phyloP scores from a whole-genome alignment of 1,284 basidiomycete species.

The Schizophyllum commune region DNA sequence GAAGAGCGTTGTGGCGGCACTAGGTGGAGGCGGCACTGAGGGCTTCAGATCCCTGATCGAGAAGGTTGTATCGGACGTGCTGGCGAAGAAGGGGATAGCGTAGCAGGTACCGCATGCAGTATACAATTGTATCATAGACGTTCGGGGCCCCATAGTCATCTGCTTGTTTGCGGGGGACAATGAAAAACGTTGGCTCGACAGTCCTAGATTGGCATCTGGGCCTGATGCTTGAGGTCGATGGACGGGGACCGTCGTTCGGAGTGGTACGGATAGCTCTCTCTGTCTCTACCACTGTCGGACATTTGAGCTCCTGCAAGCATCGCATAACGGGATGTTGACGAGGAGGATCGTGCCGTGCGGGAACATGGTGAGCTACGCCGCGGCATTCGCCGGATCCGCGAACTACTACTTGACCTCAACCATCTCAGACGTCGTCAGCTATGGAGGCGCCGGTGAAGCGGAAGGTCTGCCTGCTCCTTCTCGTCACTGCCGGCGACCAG shows the following conservation, averaged over 20 bases:
- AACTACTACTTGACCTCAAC: not conserved
- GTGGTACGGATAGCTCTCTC: not conserved
- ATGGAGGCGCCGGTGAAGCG: slow-evolving; percentile 5
- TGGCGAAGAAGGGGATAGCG: slow-evolving; percentile 43
- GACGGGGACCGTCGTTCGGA: not conserved
- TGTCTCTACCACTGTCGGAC: not conserved
- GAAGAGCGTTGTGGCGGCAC: slow-evolving; percentile 71
- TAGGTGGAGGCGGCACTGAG: slow-evolving; percentile 52
- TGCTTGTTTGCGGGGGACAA: not conserved
- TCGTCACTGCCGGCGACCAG: not conserved
- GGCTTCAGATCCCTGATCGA: slow-evolving; percentile 58
- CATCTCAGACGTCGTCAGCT: not conserved
- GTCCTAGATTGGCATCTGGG: not conserved
- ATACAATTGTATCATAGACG: slow-evolving; percentile 2
- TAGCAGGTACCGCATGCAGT: slow-evolving; percentile 7
- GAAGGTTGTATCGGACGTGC: slow-evolving; percentile 60
- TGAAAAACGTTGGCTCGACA: not conserved
- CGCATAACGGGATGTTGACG: not conserved
- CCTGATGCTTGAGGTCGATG: not conserved
- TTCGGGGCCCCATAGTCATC: not conserved
- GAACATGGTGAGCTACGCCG: not conserved
- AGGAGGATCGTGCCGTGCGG: not conserved
- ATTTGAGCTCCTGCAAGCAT: not conserved
- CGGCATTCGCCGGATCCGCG: not conserved
- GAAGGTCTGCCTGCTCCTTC: slow-evolving; percentile 2